Base-by-base conservation (phyloP, 768 basidiomycete species). In the Lentinus brumalis region DNA sequence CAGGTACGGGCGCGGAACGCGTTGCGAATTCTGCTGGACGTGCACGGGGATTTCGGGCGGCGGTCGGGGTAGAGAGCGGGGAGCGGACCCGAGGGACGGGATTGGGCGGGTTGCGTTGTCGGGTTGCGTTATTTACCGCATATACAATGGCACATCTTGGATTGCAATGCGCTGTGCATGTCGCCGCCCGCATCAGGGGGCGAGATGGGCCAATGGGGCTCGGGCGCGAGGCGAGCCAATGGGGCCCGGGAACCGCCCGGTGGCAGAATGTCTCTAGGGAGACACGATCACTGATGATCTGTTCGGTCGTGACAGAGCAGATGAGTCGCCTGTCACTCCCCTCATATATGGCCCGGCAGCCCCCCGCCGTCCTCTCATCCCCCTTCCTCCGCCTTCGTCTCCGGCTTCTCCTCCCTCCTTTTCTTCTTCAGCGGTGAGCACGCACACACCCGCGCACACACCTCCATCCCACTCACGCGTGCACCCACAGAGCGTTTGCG, bases 1-100 rank as follows among this genome's bases (percentile, higher is more conserved):
- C 86, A 88, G 71, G 84, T 96, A 45, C 85, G 97, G 56, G 96
- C 97, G 18, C 83, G 96, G 59, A 98, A 98, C 79, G 96, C 95
- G 14, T 83, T 99, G 69, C 94, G 95, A 75, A 94, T 94, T 61
- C 74, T 95, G 63, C 77, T 95, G 70, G 94, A 94, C 68, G 89
- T 92, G 41, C 92, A 93, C 74, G 91, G 91, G n/a, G 91, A 94
- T 72, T 91, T 94, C 59, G 71, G 71, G 46, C 71, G 69, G 16
- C 69, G 71, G 44, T 55, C 66, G 9, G 55, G 59, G 49, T 21
- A 35, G 21, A 39, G 50, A 21, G 55, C 35, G 59, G 39, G 26
- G 60, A 47, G 21, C 18, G 56, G 29, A 7, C 45, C 26, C 16
- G 51, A 18, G 26, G 39, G 38, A 47, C 1, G 35, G 14, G 32